phyloP scores from a whole-genome alignment of 805 yeast species.

The Candida insectorum region DNA sequence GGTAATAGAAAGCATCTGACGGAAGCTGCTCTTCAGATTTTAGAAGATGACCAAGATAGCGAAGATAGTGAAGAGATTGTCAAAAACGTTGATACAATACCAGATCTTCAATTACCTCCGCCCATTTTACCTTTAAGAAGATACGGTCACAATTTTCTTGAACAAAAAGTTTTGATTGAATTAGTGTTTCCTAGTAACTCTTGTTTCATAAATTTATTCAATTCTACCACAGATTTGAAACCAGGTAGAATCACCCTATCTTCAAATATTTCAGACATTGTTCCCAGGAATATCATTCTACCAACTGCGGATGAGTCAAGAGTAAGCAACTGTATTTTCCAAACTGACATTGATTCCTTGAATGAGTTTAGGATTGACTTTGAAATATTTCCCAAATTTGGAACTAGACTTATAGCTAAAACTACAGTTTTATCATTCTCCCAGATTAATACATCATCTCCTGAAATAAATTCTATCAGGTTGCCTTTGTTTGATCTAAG shows the following conservation, averaged over 20 bases:
- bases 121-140: constrained; percentile 91
- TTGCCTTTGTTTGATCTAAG: constrained; percentile 82
- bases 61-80: constrained; percentile 31
- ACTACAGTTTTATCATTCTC: constrained; percentile 68
- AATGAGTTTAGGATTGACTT: constrained; percentile 70
- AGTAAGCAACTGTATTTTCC: constrained; percentile 68
- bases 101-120: constrained; percentile 90
- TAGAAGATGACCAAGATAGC: constrained; percentile 16
- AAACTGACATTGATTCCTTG: constrained; percentile 68
- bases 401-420: constrained; percentile 87
- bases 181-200: constrained; percentile 55
- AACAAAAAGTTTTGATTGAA: constrained; percentile 82
- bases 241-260: constrained; percentile 85
- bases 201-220: constrained; percentile 46
- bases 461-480: constrained; percentile 38
- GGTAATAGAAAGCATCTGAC: too few species aligned
- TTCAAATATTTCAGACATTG: constrained; percentile 71
- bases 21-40: constrained; percentile 21
- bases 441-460: constrained; percentile 36
- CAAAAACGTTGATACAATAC: constrained; percentile 65
- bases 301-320: constrained; percentile 62
- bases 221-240: constrained; percentile 39
- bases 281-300: constrained; percentile 80
- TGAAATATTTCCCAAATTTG: constrained; percentile 92
- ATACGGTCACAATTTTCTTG: constrained; percentile 94